phyloP scores from a whole-genome alignment of 192 early-diverging fungal genomes.

The Backusella tarrabulga region DNA sequence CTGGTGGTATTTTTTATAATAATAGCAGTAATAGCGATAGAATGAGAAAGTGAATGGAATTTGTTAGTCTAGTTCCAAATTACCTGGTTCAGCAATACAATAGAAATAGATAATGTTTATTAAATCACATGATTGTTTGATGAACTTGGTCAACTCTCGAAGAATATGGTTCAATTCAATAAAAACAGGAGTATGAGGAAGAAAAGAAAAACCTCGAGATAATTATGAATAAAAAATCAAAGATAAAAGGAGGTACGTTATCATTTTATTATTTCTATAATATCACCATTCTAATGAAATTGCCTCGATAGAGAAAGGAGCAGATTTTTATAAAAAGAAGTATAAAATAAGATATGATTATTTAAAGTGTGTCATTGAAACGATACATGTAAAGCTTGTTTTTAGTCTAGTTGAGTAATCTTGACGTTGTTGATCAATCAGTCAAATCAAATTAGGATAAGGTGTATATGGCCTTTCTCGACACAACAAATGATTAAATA shows the following conservation, averaged over 20 bases:
- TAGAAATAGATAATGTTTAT: not conserved
- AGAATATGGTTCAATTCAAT: slow-evolving; percentile 2
- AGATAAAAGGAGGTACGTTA: not conserved
- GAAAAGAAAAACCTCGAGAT: not conserved
- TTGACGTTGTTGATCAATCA: not conserved
- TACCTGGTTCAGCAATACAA: not conserved
- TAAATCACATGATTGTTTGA: not conserved
- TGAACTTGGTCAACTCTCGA: slow-evolving; percentile 1
- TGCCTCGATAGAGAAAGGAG: not conserved
- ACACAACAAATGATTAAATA: not conserved
- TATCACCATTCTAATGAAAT: not conserved
- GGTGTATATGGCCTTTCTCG: not conserved
- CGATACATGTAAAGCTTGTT: not conserved
- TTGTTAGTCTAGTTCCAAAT: slow-evolving; percentile 4
- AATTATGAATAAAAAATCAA: not conserved
- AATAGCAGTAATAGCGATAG: not conserved
- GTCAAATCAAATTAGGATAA: not conserved
- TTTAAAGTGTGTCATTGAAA: not conserved
- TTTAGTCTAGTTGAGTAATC: not conserved
- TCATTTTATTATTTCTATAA: not conserved
- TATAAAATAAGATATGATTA: not conserved
- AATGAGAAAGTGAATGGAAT: not conserved
- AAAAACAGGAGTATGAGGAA: slow-evolving; percentile 1
- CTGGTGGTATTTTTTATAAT: not conserved
- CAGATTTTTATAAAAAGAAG: not conserved